Evolutionary conservation across 257 asterid genomes (phyloP).

Genomic region (Nicotiana benthamiana): DNA sequence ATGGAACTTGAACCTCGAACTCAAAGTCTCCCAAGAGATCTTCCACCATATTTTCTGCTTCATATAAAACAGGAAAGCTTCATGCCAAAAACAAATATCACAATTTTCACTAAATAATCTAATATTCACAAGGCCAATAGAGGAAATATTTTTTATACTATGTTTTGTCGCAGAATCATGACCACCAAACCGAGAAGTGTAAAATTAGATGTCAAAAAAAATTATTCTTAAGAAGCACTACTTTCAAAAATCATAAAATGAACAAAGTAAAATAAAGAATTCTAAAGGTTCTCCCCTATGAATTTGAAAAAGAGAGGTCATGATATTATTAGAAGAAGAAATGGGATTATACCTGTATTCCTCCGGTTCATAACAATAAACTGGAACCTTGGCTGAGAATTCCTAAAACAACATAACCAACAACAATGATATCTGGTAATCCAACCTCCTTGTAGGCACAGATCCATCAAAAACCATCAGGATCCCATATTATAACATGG

Average conservation of each 20-base stretch:
- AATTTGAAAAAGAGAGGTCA: not conserved
- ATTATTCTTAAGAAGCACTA: not conserved
- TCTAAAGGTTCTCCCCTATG: not conserved
- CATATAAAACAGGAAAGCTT: conserved; percentile 5
- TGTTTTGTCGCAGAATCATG: too few relatives aligned
- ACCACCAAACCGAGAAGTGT: too few relatives aligned
- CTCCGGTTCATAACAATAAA: conserved; percentile 80
- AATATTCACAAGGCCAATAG: too few relatives aligned
- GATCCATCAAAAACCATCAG: conserved; percentile 8
- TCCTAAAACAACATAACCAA: conserved; percentile 45
- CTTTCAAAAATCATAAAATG: not conserved
- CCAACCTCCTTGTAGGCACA: not conserved
- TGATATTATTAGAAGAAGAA: not conserved
- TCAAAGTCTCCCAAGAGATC: conserved; percentile 70
- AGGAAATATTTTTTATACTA: too few relatives aligned
- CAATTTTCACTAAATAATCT: too few relatives aligned
- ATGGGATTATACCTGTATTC: conserved; percentile 44
- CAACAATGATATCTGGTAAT: not conserved
- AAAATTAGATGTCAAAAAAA: not conserved
- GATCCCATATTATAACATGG: not conserved
- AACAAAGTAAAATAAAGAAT: not conserved
- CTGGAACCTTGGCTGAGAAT: conserved; percentile 69
- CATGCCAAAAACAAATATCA: not conserved
- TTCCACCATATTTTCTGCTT: conserved; percentile 74
- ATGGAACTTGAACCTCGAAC: conserved; percentile 74